Evolutionary conservation across 2,329 filamentous ascomycete species (phyloP).

Genomic region (Apiospora koreana): DNA sequence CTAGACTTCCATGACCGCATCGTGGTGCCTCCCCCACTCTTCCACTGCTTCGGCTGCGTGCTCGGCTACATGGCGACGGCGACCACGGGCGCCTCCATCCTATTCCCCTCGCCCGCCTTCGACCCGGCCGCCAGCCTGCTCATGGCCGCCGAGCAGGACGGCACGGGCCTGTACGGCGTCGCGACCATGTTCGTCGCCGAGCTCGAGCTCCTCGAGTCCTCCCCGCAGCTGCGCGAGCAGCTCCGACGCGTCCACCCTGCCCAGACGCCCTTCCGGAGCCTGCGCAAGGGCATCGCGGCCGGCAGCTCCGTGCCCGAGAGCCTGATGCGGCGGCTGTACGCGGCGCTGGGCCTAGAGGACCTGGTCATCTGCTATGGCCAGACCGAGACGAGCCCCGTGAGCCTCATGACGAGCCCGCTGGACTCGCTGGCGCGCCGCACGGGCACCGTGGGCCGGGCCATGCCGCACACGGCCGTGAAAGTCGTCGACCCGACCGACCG

Average conservation of each 20-base stretch:
- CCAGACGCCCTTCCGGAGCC: conserved; percentile 33
- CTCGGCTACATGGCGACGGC: conserved; percentile 96
- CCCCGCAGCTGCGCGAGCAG: conserved; percentile 27
- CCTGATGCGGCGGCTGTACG: conserved; percentile 76
- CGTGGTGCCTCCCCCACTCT: conserved; percentile 83
- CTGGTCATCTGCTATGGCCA: conserved; percentile 95
- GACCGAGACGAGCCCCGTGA: conserved; percentile 83
- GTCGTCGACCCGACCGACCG: conserved; percentile 71
- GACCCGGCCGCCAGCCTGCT: conserved; percentile 71
- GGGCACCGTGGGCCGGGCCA: conserved; percentile 72
- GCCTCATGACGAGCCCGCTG: conserved; percentile 77
- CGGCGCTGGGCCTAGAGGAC: conserved; percentile 73
- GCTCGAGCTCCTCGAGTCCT: conserved; percentile 69
- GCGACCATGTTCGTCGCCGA: conserved; percentile 93
- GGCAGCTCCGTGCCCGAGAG: conserved; percentile 82
- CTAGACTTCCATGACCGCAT: conserved; percentile 73
- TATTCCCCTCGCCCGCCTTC: conserved; percentile 87
- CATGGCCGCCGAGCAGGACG: conserved; percentile 53
- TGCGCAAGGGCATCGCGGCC: conserved; percentile 90
- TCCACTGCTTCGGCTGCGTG: conserved; percentile 88
- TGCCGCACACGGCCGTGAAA: conserved; percentile 79
- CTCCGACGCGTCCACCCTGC: conserved; percentile 13
- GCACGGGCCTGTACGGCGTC: conserved; percentile 79
- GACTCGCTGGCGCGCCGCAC: conserved; percentile 76
- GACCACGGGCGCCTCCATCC: conserved; percentile 74